A percentile compares a stretch with the other conserved stretches of the same genome.
Evolutionary conservation across 108 stramenopile genomes (phyloP).

Genomic region (Bacterosira constricta): DNA sequence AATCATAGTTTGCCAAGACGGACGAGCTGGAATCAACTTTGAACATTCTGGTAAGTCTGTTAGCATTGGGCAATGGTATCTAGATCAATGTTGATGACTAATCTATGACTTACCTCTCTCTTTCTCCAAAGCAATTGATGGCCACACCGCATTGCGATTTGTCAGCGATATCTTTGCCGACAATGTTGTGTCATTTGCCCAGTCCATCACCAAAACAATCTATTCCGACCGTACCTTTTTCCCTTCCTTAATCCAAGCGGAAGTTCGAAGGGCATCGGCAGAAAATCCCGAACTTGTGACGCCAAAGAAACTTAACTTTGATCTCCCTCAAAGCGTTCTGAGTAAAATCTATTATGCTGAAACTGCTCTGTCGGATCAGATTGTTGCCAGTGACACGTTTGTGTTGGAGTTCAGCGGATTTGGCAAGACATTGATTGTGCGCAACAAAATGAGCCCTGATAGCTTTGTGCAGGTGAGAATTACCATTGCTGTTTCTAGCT

Average conservation of each 20-base stretch:
- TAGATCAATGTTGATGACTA: too few relatives aligned
- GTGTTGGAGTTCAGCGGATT: conserved; percentile 79
- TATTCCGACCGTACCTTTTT: conserved; percentile 52
- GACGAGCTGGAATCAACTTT: conserved; percentile 74
- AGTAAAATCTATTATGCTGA: conserved; percentile 82
- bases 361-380: conserved; percentile 79
- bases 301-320: conserved; percentile 81
- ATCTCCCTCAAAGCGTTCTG: conserved; percentile 56
- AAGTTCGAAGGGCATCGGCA: conserved; percentile 55
- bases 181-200: conserved; percentile 82
- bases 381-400: conserved; percentile 67
- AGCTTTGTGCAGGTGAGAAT: conserved; percentile 87
- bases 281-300: conserved; percentile 47
- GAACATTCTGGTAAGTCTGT: too few relatives aligned
- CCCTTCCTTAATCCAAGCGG: conserved; percentile 68
- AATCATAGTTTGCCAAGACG: conserved; percentile 51
- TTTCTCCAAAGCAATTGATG: conserved; percentile 91
- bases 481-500: conserved; percentile 3
- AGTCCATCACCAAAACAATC: conserved; percentile 83
- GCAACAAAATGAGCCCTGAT: conserved; percentile 82
- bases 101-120: too few relatives aligned
- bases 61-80: too few relatives aligned
- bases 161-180: conserved; percentile 88
- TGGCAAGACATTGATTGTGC: conserved; percentile 77
- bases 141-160: conserved; percentile 86